A percentile compares a stretch with the other conserved stretches of the same genome.
phyloP scores from a whole-genome alignment of 768 basidiomycete species.

The Lactifluus echinatus region DNA sequence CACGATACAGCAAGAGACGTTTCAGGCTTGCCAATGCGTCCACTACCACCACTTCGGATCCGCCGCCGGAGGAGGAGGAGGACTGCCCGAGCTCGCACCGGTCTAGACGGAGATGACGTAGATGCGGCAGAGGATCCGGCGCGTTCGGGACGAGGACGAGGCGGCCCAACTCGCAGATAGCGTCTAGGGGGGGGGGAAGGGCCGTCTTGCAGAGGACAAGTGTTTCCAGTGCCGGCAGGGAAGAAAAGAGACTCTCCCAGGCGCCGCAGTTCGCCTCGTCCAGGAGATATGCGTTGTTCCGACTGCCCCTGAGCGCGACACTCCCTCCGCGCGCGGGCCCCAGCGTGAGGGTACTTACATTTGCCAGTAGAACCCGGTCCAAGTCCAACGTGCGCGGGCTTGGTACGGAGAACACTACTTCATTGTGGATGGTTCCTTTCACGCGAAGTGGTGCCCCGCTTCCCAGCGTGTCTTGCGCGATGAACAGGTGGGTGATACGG shows the following conservation, averaged over 20 bases:
- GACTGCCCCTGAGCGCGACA: not conserved
- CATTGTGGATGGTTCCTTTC: not conserved
- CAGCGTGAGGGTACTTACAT: not conserved
- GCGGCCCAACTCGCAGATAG: not conserved
- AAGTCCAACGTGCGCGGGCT: not conserved
- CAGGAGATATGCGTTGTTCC: not conserved
- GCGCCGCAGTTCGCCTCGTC: not conserved
- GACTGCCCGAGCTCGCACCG: not conserved
- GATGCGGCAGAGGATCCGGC: conserved; percentile 6
- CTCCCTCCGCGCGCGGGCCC: not conserved
- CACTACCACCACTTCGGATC: not conserved
- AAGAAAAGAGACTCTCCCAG: not conserved
- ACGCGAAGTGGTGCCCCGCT: not conserved
- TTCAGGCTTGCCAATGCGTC: not conserved
- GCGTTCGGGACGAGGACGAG: not conserved
- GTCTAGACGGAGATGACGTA: not conserved
- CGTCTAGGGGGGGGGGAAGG: not conserved
- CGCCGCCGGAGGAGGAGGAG: not conserved
- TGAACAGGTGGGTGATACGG: not conserved
- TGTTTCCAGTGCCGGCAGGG: not conserved
- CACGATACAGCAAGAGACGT: not conserved
- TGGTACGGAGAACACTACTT: not conserved
- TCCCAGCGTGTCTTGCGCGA: not conserved
- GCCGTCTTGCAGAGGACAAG: not conserved
- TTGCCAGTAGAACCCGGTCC: not conserved